These are phyloP conservation scores for Exophiala aquamarina DNA, from an alignment of 2,329 filamentous ascomycete genomes.

Conservation along the genomic window DNA sequence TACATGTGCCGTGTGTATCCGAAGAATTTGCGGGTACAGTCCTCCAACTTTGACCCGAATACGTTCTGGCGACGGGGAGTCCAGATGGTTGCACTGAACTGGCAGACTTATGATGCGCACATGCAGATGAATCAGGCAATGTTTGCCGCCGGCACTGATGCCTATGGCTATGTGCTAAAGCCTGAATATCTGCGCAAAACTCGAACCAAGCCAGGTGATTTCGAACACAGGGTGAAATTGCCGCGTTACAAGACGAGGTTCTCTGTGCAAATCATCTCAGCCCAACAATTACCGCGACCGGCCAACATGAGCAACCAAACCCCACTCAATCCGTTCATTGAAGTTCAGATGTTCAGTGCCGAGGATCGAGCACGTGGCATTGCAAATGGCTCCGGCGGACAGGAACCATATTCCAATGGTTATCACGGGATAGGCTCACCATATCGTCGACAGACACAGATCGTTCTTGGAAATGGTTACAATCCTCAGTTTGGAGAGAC, in stretches of 20 bases:
- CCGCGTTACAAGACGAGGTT: constrained; percentile 67
- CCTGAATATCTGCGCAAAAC: constrained; percentile 71
- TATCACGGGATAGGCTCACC: constrained; percentile 69
- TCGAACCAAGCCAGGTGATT: constrained; percentile 28
- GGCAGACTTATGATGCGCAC: constrained; percentile 94
- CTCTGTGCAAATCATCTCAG: constrained; percentile 84
- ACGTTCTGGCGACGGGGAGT: constrained; percentile 93
- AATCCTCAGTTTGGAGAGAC: constrained; percentile 83
- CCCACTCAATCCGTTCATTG: constrained; percentile 86
- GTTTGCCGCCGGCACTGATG: constrained; percentile 87
- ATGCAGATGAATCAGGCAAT: constrained; percentile 98
- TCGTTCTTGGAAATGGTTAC: constrained; percentile 86
- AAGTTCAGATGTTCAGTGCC: constrained; percentile 91
- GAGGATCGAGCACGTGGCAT: constrained; percentile 84
- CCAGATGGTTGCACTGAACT: constrained; percentile 97
- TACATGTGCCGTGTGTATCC: constrained; percentile 95
- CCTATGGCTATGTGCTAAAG: constrained; percentile 90
- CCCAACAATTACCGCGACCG: constrained; percentile 88
- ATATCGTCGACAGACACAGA: constrained; percentile 74
- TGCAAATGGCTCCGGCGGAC: constrained; percentile 65
- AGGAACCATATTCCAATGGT: constrained; percentile 63
- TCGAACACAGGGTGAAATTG: constrained; percentile 34
- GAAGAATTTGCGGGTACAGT: constrained; percentile 74
- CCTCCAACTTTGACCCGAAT: constrained; percentile 91
- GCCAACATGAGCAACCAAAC: constrained; percentile 69